Base-by-base conservation (phyloP, 805 yeast genomes). In the Saccharomycopsis oosterbeekiorum region DNA sequence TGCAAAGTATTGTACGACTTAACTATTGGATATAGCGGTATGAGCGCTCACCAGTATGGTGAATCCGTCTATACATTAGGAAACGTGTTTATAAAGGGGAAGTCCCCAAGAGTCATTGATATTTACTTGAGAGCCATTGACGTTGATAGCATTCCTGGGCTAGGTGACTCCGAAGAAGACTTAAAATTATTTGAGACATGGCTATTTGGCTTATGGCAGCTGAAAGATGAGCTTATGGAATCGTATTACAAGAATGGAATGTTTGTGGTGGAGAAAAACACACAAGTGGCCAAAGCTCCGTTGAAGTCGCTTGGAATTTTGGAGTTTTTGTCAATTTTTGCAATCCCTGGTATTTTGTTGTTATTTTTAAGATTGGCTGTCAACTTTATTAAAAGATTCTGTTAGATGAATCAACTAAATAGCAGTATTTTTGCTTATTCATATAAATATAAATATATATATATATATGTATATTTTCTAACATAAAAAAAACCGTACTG, bases 1-100 rank as follows among this genome's bases (percentile, higher is more conserved):
- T 78, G 83, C 14, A 79, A 80, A 41, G 79, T 77, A 5, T 80
- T 94, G 0, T 89, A 90, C 69, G 97, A 94, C 72, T 73, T 89
- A 41, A 89, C 99, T 0, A 78, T 89, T 51, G 97, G 86, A 0
- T 94, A 91, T 72, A 78, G 85, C 4, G 97, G 91, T 12, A 83
- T 89, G 56, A 73, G 70, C 47, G 72, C 81, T 1, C 76, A 77
- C 5, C 84, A 84, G 63, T 86, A 80, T 69, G 97, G 96, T 1
- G 97, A 94, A 71, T 86, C 85, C 65, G 78, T 79, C 40, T 94
- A 80, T 71, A 82, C 90, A 1, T 75, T 94, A 60, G 76, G 78
- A 60, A 76, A 79, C 37, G 81, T 85, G 47, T 90, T 84, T 68
- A 68, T 90, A 8, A 74, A 77, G 58, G 97, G 97, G 1, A 74